Conservation (phyloP, 176 grass and related monocot genomes). For the bread wheat (Triticum aestivum) region DNA sequence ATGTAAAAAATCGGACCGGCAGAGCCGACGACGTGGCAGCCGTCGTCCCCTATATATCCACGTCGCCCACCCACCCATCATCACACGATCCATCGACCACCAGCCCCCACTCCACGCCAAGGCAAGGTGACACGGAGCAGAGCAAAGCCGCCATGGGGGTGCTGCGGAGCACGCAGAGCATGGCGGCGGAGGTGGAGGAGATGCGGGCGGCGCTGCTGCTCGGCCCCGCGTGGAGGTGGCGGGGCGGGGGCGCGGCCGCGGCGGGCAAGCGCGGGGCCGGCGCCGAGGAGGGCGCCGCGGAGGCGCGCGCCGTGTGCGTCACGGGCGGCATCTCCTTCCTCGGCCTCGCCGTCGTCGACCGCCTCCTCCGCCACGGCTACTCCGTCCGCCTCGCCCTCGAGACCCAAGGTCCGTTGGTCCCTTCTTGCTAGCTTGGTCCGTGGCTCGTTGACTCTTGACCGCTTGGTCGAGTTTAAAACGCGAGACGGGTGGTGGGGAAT, state of each 20-base stretch:
- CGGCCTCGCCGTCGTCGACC: conserved; percentile 84
- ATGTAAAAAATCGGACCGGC: too few species aligned
- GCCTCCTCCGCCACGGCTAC: conserved; percentile 82
- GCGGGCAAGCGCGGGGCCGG: conserved; percentile 26
- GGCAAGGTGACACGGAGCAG: neutral
- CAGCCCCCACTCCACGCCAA: neutral
- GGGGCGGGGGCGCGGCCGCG: conserved; percentile 29
- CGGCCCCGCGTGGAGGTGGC: conserved; percentile 24
- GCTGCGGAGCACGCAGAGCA: conserved; percentile 76
- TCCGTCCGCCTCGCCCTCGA: conserved; percentile 82
- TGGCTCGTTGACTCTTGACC: neutral
- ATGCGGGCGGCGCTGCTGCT: conserved; percentile 60
- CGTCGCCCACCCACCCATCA: conserved; percentile 16
- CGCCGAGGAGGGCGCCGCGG: conserved; percentile 31
- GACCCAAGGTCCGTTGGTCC: conserved; percentile 55
- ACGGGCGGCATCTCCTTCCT: conserved; percentile 83
- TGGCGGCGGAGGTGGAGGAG: conserved; percentile 95
- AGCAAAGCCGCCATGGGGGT: conserved; percentile 57
- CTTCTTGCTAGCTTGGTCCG: too few species aligned
- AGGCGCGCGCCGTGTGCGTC: conserved; percentile 71
- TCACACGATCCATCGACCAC: neutral
- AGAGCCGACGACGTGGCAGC: neutral
- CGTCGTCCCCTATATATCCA: neutral
- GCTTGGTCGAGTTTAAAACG: neutral
- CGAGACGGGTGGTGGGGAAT: too few species aligned